Percentiles rank a stretch among this genome's conserved stretches.
Evolutionary conservation across 768 basidiomycete genomes (phyloP).

Genomic region (Russula foetens): DNA sequence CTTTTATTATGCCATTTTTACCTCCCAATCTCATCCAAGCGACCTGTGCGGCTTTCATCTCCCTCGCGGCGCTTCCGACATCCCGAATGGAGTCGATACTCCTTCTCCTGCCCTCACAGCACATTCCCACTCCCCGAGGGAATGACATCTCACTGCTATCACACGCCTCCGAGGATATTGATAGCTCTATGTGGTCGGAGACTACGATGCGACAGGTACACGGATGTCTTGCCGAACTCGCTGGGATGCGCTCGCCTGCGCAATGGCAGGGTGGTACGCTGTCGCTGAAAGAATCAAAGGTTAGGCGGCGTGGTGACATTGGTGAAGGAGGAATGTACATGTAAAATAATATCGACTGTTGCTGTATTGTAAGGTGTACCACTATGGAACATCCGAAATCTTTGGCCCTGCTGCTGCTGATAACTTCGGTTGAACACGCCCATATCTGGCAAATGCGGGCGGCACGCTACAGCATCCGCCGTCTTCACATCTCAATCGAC

Average conservation of each 20-base stretch:
- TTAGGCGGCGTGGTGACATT: constrained; percentile 9
- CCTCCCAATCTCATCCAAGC: constrained; percentile 24
- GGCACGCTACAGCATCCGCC: background rate
- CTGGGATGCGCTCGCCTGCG: background rate
- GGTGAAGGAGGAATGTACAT: constrained; percentile 23
- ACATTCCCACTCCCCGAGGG: constrained; percentile 1
- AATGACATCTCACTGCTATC: background rate
- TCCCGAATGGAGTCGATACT: constrained; percentile 11
- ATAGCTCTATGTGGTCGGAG: constrained; percentile 4
- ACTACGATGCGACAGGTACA: constrained; percentile 11
- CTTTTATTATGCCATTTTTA: constrained; percentile 10
- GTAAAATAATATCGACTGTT: background rate
- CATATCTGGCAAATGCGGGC: background rate
- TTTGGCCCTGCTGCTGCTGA: background rate
- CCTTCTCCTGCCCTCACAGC: constrained; percentile 19
- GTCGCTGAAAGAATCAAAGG: background rate
- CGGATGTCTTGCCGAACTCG: background rate
- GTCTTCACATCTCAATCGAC: background rate
- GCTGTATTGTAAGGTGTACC: background rate
- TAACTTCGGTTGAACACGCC: background rate
- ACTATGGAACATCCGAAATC: no score
- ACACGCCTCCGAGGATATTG: background rate
- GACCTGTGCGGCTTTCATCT: constrained; percentile 22
- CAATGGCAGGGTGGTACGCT: constrained; percentile 7
- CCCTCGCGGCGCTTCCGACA: constrained; percentile 12